A percentile compares a stretch with the other conserved stretches of the same genome.
Conservation (phyloP, 2,329 filamentous ascomycete species). For the Trichoderma citrinoviride region DNA sequence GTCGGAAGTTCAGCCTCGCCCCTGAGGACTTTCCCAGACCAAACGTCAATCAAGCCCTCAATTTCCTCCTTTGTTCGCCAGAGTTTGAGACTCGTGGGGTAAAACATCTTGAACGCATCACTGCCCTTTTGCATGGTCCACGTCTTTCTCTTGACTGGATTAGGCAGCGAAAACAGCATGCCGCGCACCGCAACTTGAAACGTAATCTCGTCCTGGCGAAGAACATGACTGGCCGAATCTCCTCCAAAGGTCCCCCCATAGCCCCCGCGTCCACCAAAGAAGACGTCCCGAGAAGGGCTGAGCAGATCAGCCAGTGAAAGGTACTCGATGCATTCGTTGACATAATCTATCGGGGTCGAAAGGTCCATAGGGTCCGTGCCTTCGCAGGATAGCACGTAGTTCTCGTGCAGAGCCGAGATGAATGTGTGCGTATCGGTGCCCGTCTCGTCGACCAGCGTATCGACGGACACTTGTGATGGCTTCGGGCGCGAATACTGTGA, state of each 20-base stretch:
- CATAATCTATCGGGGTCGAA: slow-evolving; percentile 67
- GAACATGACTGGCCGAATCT: slow-evolving; percentile 65
- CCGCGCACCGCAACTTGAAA: slow-evolving; percentile 90
- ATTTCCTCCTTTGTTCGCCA: slow-evolving; percentile 84
- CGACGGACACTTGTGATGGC: slow-evolving; percentile 63
- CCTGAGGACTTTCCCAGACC: slow-evolving; percentile 60
- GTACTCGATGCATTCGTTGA: slow-evolving; percentile 81
- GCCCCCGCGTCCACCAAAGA: slow-evolving; percentile 61
- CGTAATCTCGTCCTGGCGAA: slow-evolving; percentile 90
- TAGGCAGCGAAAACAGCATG: slow-evolving; percentile 78
- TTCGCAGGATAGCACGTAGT: slow-evolving; percentile 83
- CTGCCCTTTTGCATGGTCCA: slow-evolving; percentile 42
- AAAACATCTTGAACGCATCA: slow-evolving; percentile 87
- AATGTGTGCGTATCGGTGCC: slow-evolving; percentile 92
- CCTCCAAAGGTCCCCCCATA: slow-evolving; percentile 40
- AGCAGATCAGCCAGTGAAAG: slow-evolving; percentile 88
- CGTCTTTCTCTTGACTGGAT: slow-evolving; percentile 73
- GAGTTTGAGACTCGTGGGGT: slow-evolving; percentile 77
- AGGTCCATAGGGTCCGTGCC: slow-evolving; percentile 48
- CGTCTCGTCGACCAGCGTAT: slow-evolving; percentile 84
- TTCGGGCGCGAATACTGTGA: slow-evolving; percentile 57
- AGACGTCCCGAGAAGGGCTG: slow-evolving; percentile 66
- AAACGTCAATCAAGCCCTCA: slow-evolving; percentile 67
- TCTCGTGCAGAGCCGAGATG: slow-evolving; percentile 86
- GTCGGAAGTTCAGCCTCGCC: slow-evolving; percentile 45